Percentiles rank a stretch among this genome's conserved stretches.
Evolutionary conservation across 164 flowering plant genomes (phyloP).

Genomic region (Sedum album): DNA sequence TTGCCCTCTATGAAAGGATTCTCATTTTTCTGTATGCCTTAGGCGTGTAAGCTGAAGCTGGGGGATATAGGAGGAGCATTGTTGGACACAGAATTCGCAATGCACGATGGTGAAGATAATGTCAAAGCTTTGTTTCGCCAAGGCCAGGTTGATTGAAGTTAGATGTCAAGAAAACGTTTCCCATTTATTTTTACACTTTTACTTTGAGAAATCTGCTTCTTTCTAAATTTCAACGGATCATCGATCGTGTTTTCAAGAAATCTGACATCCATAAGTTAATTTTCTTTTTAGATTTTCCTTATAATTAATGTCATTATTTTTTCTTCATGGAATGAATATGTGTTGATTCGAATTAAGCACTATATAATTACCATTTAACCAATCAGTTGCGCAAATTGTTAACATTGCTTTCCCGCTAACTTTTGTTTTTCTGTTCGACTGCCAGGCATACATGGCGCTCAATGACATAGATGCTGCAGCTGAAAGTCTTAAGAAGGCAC

Average conservation of each 20-base stretch:
- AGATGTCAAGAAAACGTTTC: not conserved
- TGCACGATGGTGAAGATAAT: slow-evolving; percentile 68
- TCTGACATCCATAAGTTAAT: not conserved
- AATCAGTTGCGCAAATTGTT: not conserved
- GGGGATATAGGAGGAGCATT: slow-evolving; percentile 89
- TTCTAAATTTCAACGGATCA: not conserved
- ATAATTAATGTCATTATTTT: not conserved
- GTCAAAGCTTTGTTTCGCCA: slow-evolving; percentile 89
- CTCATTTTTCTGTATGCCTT: not conserved
- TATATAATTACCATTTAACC: not conserved
- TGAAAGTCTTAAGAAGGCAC: slow-evolving; percentile 83
- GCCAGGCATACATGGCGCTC: slow-evolving; percentile 86
- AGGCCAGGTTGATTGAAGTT: slow-evolving; percentile 69
- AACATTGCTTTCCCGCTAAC: not conserved
- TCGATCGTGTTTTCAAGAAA: not conserved
- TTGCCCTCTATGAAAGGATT: too few species aligned
- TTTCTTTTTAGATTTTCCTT: not conserved
- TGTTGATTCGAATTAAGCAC: not conserved
- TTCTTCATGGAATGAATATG: not conserved
- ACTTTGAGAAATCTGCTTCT: not conserved
- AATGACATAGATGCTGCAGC: slow-evolving; percentile 89
- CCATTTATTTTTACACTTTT: not conserved
- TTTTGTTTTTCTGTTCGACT: not conserved
- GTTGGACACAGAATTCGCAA: slow-evolving; percentile 83
- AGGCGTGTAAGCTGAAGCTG: slow-evolving; percentile 91